A percentile compares a stretch with the other conserved stretches of the same genome.
Conservation (phyloP, 441 rosid species). For the Rhodomyrtus psidioides region DNA sequence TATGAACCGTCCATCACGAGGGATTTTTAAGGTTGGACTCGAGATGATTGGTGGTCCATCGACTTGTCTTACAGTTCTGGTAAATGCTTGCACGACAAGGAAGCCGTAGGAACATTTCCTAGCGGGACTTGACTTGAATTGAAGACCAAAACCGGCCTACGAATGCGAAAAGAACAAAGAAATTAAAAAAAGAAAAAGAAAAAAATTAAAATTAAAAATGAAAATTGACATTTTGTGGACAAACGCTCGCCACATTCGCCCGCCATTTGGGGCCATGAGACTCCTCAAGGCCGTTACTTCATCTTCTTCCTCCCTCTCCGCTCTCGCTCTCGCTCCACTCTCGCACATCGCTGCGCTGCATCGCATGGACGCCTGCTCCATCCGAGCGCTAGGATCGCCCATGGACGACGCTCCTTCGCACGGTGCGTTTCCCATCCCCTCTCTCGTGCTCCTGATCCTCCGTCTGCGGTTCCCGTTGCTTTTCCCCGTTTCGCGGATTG, state of each 20-base stretch:
- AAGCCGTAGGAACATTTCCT: not conserved
- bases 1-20: not conserved
- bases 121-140: not conserved
- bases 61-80: not conserved
- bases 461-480: not conserved
- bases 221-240: conserved; percentile 6
- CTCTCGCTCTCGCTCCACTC: not conserved
- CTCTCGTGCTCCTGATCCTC: not conserved
- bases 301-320: not conserved
- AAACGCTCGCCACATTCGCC: conserved; percentile 19
- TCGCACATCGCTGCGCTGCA: not conserved
- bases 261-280: not conserved
- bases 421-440: not conserved
- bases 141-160: not conserved
- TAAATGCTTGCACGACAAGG: not conserved
- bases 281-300: not conserved
- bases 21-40: not conserved
- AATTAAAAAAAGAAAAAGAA: not conserved
- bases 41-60: not conserved
- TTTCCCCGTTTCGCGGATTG: not conserved
- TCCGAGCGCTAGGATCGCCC: not conserved
- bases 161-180: not conserved
- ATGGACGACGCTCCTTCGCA: not conserved
- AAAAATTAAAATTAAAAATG: not conserved
- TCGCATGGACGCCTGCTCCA: not conserved